Base-by-base conservation (phyloP, 225 moss, liverwort and hornwort species). In the Neckera pumila region DNA sequence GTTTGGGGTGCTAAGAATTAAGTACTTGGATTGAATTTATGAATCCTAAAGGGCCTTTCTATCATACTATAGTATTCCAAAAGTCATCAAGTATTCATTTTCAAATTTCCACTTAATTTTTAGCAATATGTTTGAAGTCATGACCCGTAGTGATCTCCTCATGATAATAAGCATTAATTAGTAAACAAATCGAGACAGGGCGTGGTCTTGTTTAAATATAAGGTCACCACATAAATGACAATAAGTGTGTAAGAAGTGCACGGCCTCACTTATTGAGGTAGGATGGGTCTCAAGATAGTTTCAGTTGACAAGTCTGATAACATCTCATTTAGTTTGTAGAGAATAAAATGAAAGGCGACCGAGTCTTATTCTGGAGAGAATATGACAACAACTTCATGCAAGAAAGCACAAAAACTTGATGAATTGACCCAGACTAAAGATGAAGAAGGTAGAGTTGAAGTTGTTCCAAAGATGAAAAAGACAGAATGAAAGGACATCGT, bases 311-410 rank as follows among this genome's bases (percentile, higher is more conserved):
- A 1, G 7, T 11, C 0, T 15, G 2, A 31, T 33, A 47, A 9
- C 47, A 47, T 10, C 9, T 47, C 9, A 47, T 8, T 47, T 47
- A 47, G 47, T 62, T 33, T 62, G 1, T 7, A 33, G 1, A 1
- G 3, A 23, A 15, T 2, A 10, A 10, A 30, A 81, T 4, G 7
- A 45, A 81, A 14, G 10, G 10, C 6, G 0, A 56, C 6, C 7
- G 0, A 7, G 10, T 43, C 33, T 22, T 10, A 2, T 2, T 7
- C 0, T 17, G 0, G 7, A 26, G 14, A 14, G 2, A 14, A 61
- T 14, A 43, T 60, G 20, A 14, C 5, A 59, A 38, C 30, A 61
- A 31, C 1, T 10, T 10, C 9, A 61, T 0, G 5, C 20, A 42
- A 80, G 6, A 60, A 60, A 60, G 14, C 8, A 80, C 0, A 13